Conservation (phyloP, 2,329 filamentous ascomycete genomes). For the Pseudohalonectria lignicola region DNA sequence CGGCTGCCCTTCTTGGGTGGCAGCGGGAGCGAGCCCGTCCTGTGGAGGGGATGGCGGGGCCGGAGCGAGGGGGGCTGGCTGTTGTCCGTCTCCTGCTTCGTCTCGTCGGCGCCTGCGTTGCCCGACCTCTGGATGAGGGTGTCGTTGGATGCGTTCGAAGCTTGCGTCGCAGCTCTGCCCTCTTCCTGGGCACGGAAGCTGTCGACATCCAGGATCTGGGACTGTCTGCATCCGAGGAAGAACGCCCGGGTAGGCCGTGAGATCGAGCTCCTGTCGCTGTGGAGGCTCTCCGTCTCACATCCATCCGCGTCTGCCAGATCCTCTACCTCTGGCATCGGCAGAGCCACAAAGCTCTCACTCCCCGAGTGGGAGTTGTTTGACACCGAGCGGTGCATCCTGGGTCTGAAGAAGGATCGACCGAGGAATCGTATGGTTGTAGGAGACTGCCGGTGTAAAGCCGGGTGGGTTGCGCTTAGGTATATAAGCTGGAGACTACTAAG, state of each 20-base stretch:
- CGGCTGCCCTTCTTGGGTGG: slow-evolving; percentile 1
- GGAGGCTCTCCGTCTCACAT: slow-evolving; percentile 1
- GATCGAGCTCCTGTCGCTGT: slow-evolving; percentile 2
- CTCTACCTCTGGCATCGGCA: neutral
- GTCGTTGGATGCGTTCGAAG: neutral
- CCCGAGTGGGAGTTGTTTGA: no score
- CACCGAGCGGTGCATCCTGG: no score
- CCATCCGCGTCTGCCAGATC: neutral
- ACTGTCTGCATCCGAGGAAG: slow-evolving; percentile 1
- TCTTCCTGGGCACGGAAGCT: slow-evolving; percentile 1
- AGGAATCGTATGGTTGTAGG: no score
- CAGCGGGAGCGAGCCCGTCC: neutral
- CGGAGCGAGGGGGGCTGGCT: neutral
- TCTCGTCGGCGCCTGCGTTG: no score
- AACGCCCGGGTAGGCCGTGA: neutral
- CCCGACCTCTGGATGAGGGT: neutral
- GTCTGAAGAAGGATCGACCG: no score
- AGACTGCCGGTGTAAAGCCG: no score
- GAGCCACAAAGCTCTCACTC: neutral
- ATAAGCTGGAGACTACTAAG: no score
- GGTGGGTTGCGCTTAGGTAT: no score
- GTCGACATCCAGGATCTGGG: neutral
- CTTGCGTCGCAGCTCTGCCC: neutral
- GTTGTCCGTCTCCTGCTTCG: no score
- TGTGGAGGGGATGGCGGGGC: neutral